Evolutionary conservation across 371 early-diverging fungal genomes (phyloP).

Genomic region (Sanchytrium tribonematis): DNA sequence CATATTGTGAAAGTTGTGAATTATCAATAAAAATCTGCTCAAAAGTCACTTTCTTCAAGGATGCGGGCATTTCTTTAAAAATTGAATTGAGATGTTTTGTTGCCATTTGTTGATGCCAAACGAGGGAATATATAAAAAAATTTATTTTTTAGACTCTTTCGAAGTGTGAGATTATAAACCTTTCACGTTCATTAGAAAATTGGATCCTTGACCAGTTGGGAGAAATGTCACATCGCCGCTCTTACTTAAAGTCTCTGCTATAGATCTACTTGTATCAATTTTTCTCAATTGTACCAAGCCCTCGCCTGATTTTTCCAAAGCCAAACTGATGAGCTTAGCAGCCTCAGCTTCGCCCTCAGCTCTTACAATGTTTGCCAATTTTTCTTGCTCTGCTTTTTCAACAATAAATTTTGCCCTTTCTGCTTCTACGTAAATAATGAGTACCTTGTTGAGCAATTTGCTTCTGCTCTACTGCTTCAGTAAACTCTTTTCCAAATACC

Average conservation of each 20-base stretch:
- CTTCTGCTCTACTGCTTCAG: slow-evolving; percentile 58
- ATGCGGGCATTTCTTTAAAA: not conserved
- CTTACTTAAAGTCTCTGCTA: slow-evolving; percentile 57
- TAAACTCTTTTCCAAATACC: slow-evolving; percentile 90
- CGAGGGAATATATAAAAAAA: too few relatives aligned
- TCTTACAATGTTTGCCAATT: slow-evolving; percentile 79
- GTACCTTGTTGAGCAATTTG: slow-evolving; percentile 61
- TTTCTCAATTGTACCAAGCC: slow-evolving; percentile 80
- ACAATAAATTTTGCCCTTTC: slow-evolving; percentile 83
- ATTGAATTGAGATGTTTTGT: not conserved
- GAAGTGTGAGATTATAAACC: too few relatives aligned
- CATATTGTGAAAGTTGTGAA: not conserved
- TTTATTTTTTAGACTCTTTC: too few relatives aligned
- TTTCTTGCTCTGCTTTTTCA: slow-evolving; percentile 85
- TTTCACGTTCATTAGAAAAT: not conserved
- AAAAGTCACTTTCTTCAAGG: not conserved
- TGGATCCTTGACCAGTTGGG: slow-evolving; percentile 23
- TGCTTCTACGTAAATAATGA: slow-evolving; percentile 48
- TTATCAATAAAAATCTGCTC: not conserved
- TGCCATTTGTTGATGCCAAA: not conserved
- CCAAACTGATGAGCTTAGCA: slow-evolving; percentile 54
- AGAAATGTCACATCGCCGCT: slow-evolving; percentile 72
- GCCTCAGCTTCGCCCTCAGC: slow-evolving; percentile 92
- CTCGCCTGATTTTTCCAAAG: slow-evolving; percentile 64
- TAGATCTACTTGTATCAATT: slow-evolving; percentile 87